These are phyloP conservation scores for Hanseniaspora valbyensis DNA, from an alignment of 805 yeast genomes.

Conservation along the genomic window DNA sequence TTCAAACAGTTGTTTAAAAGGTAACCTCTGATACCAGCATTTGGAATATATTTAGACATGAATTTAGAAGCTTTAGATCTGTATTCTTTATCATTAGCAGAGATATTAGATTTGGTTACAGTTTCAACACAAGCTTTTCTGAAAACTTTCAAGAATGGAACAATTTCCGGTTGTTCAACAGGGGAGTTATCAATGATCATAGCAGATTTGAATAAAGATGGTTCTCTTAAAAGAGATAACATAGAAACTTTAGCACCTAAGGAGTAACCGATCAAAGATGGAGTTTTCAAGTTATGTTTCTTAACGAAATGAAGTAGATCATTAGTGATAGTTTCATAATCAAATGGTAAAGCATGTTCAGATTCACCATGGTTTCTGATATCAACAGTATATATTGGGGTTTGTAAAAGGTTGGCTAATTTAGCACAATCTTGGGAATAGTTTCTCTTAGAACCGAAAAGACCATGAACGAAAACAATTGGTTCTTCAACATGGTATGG, in stretches of 20 bases:
- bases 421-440: conserved; percentile 32
- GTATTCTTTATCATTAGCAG: conserved; percentile 26
- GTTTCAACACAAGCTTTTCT: conserved; percentile 31
- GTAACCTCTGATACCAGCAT: conserved; percentile 29
- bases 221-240: conserved; percentile 33
- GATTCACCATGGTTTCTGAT: conserved; percentile 41
- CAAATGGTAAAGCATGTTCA: conserved; percentile 34
- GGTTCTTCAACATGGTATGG: conserved; percentile 26
- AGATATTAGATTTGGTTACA: conserved; percentile 19
- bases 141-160: conserved; percentile 29
- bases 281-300: conserved; percentile 25
- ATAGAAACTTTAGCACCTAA: conserved; percentile 46
- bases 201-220: conserved; percentile 31
- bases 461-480: conserved; percentile 38
- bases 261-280: conserved; percentile 36
- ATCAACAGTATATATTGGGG: conserved; percentile 35
- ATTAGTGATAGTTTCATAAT: conserved; percentile 32
- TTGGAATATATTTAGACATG: conserved; percentile 21
- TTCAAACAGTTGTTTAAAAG: conserved; percentile 32
- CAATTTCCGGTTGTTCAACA: conserved; percentile 29
- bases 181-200: conserved; percentile 43
- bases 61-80: conserved; percentile 22
- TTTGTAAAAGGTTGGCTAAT: conserved; percentile 27
- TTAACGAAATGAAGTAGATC: conserved; percentile 34
- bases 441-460: conserved; percentile 38